Percentiles rank a stretch among this genome's conserved stretches.
Evolutionary conservation across 257 asterid genomes (phyloP).

Genomic region (Ophiorrhiza pumila): DNA sequence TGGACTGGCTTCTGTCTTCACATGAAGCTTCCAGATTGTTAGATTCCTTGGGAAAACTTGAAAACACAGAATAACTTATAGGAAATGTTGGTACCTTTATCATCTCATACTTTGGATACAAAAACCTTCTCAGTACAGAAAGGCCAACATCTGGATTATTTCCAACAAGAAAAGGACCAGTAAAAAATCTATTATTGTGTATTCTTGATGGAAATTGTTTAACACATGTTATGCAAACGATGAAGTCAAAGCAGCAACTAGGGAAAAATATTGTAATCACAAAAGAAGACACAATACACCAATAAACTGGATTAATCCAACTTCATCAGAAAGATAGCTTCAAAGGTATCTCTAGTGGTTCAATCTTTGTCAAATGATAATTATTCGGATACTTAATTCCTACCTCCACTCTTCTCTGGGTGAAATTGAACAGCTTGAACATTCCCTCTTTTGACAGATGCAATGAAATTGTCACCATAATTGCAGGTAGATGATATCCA

Average conservation of each 20-base stretch:
- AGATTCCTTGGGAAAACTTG: constrained; percentile 25
- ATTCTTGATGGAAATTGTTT: not conserved
- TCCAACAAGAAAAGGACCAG: not conserved
- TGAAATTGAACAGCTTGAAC: constrained; percentile 97
- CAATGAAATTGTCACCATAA: constrained; percentile 73
- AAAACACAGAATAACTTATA: constrained; percentile 16
- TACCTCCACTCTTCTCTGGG: constrained; percentile 99
- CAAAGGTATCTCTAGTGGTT: not conserved
- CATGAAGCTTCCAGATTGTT: constrained; percentile 37
- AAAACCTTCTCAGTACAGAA: constrained; percentile 76
- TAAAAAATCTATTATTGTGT: not conserved
- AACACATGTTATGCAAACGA: not conserved
- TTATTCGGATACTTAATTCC: constrained; percentile 11
- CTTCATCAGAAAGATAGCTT: not conserved
- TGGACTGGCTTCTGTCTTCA: constrained; percentile 75
- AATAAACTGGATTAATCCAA: not conserved
- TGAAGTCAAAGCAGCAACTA: not conserved
- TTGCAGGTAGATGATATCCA: constrained; percentile 90
- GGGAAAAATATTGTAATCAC: not conserved
- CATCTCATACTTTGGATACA: constrained; percentile 49
- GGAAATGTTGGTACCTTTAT: constrained; percentile 52
- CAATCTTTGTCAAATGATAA: not conserved
- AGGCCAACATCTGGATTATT: constrained; percentile 77
- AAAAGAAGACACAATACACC: not conserved
- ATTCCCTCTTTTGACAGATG: constrained; percentile 84